Conservation (phyloP, 768 basidiomycete species). For the Tubosaeta brunneosetosa region DNA sequence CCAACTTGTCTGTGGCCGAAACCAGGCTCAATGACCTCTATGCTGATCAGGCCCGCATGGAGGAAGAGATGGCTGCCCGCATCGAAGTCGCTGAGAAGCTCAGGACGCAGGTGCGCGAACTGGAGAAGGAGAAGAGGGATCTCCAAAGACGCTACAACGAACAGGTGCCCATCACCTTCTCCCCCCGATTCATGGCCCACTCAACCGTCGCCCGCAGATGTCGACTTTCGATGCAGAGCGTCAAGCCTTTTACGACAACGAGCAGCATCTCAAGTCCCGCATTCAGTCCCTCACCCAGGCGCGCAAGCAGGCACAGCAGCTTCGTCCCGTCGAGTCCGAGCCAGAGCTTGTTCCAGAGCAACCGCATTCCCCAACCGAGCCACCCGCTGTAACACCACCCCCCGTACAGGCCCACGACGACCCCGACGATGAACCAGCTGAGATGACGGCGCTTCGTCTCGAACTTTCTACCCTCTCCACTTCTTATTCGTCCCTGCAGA, state of each 20-base stretch:
- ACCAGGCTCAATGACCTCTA: slow-evolving; percentile 74
- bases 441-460: slow-evolving; percentile 77
- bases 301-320: slow-evolving; percentile 48
- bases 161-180: slow-evolving; percentile 48
- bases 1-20: slow-evolving; percentile 65
- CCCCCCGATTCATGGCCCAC: slow-evolving; percentile 12
- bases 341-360: slow-evolving; percentile 40
- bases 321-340: slow-evolving; percentile 34
- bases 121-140: slow-evolving; percentile 88
- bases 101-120: slow-evolving; percentile 70
- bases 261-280: slow-evolving; percentile 88
- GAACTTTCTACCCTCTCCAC: slow-evolving; percentile 86
- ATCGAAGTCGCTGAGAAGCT: slow-evolving; percentile 83
- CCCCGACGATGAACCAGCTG: slow-evolving; percentile 73
- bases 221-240: slow-evolving; percentile 88
- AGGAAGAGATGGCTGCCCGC: slow-evolving; percentile 75
- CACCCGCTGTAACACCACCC: slow-evolving; percentile 18
- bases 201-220: slow-evolving; percentile 45
- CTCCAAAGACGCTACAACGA: slow-evolving; percentile 80
- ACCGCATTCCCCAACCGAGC: slow-evolving; percentile 23
- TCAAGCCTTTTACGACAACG: slow-evolving; percentile 88
- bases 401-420: slow-evolving; percentile 47
- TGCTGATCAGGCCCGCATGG: slow-evolving; percentile 74
- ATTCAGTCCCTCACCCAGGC: slow-evolving; percentile 74
- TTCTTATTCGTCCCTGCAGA: slow-evolving; percentile 78